Conservation (phyloP, 2,329 filamentous ascomycete genomes). For the Ophiostoma sp. region DNA sequence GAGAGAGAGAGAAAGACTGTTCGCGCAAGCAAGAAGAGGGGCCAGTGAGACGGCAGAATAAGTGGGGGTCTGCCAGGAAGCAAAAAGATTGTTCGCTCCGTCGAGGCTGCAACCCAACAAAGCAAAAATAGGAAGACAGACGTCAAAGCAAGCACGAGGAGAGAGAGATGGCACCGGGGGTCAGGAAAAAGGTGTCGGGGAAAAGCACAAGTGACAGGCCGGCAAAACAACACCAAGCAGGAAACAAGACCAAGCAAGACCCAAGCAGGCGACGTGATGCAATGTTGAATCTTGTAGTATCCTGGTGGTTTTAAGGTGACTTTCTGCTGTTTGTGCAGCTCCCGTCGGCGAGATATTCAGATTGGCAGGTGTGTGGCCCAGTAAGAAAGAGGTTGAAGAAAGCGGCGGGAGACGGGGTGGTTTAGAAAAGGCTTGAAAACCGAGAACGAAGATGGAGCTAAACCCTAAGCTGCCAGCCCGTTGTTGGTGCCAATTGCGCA, state of each 20-base stretch:
- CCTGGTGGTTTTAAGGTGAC: background rate
- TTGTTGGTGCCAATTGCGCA: background rate
- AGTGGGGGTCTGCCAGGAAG: conserved; percentile 5
- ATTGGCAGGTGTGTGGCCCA: background rate
- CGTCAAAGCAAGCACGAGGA: background rate
- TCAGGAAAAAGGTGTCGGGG: background rate
- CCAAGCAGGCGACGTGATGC: background rate
- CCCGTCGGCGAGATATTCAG: conserved; percentile 14
- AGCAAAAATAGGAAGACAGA: background rate
- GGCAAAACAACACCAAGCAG: background rate
- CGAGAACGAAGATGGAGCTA: background rate
- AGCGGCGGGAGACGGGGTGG: background rate
- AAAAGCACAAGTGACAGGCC: background rate
- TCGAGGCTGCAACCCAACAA: background rate
- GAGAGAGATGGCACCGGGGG: background rate
- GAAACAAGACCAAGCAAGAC: background rate
- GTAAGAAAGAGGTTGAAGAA: background rate
- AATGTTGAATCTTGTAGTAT: background rate
- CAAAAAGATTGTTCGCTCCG: background rate
- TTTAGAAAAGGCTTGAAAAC: background rate
- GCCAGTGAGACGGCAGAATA: conserved; percentile 15
- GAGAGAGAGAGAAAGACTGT: background rate
- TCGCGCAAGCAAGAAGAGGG: conserved; percentile 2
- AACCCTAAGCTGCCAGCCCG: background rate
- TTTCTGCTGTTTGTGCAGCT: background rate